phyloP scores from a whole-genome alignment of 441 rosid genomes.

The Kokia cookei region DNA sequence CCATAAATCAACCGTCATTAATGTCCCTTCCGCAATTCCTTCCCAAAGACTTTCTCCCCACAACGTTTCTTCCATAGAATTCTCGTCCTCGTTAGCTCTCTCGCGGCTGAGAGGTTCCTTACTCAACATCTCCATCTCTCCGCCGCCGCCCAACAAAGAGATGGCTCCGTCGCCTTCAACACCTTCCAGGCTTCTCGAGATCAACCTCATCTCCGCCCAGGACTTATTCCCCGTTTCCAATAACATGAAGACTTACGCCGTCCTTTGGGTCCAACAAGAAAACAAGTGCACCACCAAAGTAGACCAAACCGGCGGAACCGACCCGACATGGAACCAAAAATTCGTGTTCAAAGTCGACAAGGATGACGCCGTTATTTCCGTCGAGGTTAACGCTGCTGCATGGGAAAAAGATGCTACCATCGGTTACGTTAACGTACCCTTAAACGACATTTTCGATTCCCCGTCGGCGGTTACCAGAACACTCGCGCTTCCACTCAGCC shows the following conservation, averaged over 20 bases:
- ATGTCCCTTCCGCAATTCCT: background rate
- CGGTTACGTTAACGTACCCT: slow-evolving; percentile 60
- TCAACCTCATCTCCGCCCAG: slow-evolving; percentile 73
- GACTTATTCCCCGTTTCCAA: slow-evolving; percentile 64
- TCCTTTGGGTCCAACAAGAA: slow-evolving; percentile 48
- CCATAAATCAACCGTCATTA: background rate
- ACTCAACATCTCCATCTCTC: background rate
- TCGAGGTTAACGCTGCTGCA: slow-evolving; percentile 84
- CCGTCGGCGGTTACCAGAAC: slow-evolving; percentile 26
- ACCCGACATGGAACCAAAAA: slow-evolving; percentile 63
- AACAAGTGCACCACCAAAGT: slow-evolving; percentile 37
- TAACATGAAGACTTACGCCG: slow-evolving; percentile 78
- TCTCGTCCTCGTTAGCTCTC: background rate
- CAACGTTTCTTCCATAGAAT: background rate
- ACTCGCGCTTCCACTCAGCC: slow-evolving; percentile 70
- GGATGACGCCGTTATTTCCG: slow-evolving; percentile 50
- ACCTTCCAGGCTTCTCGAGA: slow-evolving; percentile 58
- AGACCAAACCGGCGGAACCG: slow-evolving; percentile 37
- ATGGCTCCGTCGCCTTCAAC: slow-evolving; percentile 24
- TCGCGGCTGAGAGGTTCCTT: background rate
- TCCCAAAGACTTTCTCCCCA: background rate
- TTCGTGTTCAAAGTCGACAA: slow-evolving; percentile 71
- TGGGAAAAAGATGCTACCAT: slow-evolving; percentile 76
- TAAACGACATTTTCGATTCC: slow-evolving; percentile 42
- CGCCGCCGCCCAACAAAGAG: background rate